These are phyloP conservation scores for Aristolochia californica DNA, from an alignment of 164 flowering plant genomes.

Conservation along the genomic window DNA sequence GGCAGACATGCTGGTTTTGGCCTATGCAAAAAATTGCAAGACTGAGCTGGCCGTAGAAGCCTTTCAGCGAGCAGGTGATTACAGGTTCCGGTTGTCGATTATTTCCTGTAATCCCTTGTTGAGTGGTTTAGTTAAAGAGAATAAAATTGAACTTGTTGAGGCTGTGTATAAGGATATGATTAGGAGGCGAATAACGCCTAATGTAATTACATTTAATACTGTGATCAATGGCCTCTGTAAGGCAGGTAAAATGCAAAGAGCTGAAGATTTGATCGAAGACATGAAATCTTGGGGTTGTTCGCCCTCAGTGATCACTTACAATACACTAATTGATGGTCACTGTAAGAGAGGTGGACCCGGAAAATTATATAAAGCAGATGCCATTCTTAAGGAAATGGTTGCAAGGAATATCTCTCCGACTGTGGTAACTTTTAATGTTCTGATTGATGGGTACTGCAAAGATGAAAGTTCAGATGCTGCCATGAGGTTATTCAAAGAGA, in stretches of 20 bases:
- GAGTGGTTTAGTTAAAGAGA: conserved; percentile 17
- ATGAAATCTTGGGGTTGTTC: conserved; percentile 21
- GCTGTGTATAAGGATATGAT: conserved; percentile 20
- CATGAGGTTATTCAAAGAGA: conserved; percentile 14
- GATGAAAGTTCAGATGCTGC: conserved; percentile 18
- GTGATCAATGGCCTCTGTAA: conserved; percentile 20
- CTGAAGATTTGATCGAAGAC: conserved; percentile 18
- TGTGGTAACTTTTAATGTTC: conserved; percentile 19
- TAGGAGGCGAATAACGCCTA: conserved; percentile 16
- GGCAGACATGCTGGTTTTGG: conserved; percentile 23
- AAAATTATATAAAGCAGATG: conserved; percentile 23
- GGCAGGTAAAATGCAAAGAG: conserved; percentile 21
- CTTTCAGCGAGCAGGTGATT: conserved; percentile 22
- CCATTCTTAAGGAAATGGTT: conserved; percentile 21
- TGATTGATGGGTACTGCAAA: conserved; percentile 27
- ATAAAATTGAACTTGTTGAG: conserved; percentile 7
- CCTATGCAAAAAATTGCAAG: conserved; percentile 11
- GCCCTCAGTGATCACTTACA: conserved; percentile 16
- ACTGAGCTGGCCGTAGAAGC: conserved; percentile 15
- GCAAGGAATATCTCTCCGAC: conserved; percentile 11
- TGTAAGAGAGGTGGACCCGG: conserved; percentile 24
- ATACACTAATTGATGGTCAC: conserved; percentile 21
- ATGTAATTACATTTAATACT: conserved; percentile 20
- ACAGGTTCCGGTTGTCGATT: conserved; percentile 16
- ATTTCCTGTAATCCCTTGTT: conserved; percentile 21